Percentiles rank a stretch among this genome's conserved stretches.
Conservation (phyloP, 192 early-diverging fungal genomes). For the Coemansia sp. region DNA sequence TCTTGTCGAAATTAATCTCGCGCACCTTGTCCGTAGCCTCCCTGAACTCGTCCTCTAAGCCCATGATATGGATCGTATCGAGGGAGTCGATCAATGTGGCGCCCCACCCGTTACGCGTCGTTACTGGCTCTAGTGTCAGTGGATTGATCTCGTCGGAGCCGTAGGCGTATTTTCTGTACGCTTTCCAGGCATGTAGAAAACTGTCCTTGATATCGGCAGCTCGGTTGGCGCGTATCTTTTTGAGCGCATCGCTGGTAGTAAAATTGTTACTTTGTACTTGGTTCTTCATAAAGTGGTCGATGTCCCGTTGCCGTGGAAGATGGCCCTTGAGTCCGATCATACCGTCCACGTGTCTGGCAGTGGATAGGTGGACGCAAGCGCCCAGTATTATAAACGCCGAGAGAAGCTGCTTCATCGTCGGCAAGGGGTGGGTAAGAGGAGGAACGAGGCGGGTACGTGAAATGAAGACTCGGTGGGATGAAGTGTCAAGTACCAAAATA, state of each 20-base stretch:
- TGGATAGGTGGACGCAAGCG: slow-evolving; percentile 14
- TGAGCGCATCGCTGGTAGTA: slow-evolving; percentile 28
- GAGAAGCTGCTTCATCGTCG: slow-evolving; percentile 30
- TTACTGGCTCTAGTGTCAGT: slow-evolving; percentile 53
- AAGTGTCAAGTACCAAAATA: background rate
- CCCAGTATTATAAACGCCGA: slow-evolving; percentile 25
- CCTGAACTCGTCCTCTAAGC: slow-evolving; percentile 77
- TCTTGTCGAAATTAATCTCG: slow-evolving; percentile 68
- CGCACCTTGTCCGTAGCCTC: slow-evolving; percentile 75
- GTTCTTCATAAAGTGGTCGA: slow-evolving; percentile 29
- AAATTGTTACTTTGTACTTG: slow-evolving; percentile 49
- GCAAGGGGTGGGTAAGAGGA: background rate
- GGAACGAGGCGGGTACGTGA: background rate
- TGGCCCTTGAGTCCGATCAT: slow-evolving; percentile 48
- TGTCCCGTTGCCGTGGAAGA: slow-evolving; percentile 32
- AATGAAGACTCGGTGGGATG: slow-evolving; percentile 5
- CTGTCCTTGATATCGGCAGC: slow-evolving; percentile 63
- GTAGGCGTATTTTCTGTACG: slow-evolving; percentile 77
- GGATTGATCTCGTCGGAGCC: slow-evolving; percentile 75
- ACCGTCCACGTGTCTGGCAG: slow-evolving; percentile 38
- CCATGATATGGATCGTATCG: slow-evolving; percentile 88
- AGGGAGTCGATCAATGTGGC: slow-evolving; percentile 92
- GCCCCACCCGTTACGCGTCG: slow-evolving; percentile 69
- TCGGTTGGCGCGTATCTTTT: slow-evolving; percentile 58
- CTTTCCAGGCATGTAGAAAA: slow-evolving; percentile 74